phyloP scores from a whole-genome alignment of 129 eudicot species.

The Smallanthus sonchifolius region DNA sequence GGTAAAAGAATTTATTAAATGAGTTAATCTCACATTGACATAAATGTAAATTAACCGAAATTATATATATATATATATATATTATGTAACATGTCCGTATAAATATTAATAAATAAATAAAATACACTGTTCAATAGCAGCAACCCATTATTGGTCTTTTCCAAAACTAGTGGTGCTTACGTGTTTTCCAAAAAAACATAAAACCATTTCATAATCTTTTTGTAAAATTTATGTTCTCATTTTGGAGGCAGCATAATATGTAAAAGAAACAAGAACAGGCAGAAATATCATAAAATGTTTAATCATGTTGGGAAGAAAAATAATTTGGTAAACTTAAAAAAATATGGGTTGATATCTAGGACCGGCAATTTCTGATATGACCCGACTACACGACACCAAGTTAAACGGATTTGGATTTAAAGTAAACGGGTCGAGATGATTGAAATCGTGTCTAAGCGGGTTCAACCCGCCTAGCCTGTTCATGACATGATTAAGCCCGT shows the following conservation, averaged over 20 bases:
- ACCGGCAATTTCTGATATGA: no score
- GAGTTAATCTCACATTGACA: no score
- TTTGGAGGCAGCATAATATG: slow-evolving; percentile 11
- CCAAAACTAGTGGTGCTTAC: slow-evolving; percentile 12
- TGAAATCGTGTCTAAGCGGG: no score
- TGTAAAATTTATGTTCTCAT: background rate
- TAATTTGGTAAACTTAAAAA: background rate
- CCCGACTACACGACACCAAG: no score
- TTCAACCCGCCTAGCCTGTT: no score
- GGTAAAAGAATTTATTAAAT: no score
- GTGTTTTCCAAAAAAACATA: slow-evolving; percentile 3
- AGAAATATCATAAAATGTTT: background rate
- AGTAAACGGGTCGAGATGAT: no score
- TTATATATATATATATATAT: no score
- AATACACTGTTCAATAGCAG: background rate
- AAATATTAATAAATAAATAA: background rate
- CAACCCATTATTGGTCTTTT: slow-evolving; percentile 11
- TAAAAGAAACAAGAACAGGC: background rate
- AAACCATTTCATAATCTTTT: background rate
- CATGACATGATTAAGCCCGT: no score
- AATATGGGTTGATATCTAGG: no score
- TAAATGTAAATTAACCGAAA: no score
- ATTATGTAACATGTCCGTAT: background rate
- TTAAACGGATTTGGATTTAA: no score
- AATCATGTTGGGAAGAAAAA: background rate